Evolutionary conservation across 2,329 filamentous ascomycete genomes (phyloP), one percentile per base, ranked within the genome.

Genomic region (Pseudogymnoascus sp.): DNA sequence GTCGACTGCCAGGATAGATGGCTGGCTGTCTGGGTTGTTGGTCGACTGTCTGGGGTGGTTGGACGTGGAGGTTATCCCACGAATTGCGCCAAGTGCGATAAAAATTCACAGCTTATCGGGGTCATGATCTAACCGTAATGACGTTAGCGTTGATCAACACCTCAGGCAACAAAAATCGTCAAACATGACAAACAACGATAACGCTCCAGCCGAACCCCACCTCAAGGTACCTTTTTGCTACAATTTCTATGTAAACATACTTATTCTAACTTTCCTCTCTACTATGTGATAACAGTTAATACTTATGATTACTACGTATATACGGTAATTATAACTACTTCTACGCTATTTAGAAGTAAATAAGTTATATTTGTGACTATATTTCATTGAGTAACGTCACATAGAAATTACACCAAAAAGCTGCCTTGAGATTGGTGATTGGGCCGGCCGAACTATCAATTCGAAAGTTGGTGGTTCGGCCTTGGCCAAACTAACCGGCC

Each of bases 21-120:
- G n/a, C 50, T 34, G 50, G 50, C 28, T 36, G 28, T 34, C n/a
- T 56, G 50, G 46, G 50, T 56, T 34, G 28, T 21, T 56, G 50
- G 28, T 56, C 28, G 50, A 56, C 50, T 16, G 50, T 56, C 50
- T 56, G 50, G 50, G 28, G 50, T 56, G 50, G 50, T 56, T 56
- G 50, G 50, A 56, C 28, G 25, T 56, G 28, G 50, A 56, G 50
- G 50, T 16, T 56, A 56, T 56, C 50, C 50, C 50, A 56, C 50
- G 50, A 56, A 56, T 56, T 56, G 50, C 50, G 50, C 50, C 28
- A 56, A 56, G 50, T 56, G 50, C 50, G 50, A 56, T 56, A 56
- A 56, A 56, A 56, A 56, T 56, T 56, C 50, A 56, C 28, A 34
- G 50, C 50, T 56, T 56, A 56, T 56, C 50, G 50, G 50, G 50